Evolutionary conservation across 306 rosid genomes (phyloP).

Genomic region (Rosa rugosa): DNA sequence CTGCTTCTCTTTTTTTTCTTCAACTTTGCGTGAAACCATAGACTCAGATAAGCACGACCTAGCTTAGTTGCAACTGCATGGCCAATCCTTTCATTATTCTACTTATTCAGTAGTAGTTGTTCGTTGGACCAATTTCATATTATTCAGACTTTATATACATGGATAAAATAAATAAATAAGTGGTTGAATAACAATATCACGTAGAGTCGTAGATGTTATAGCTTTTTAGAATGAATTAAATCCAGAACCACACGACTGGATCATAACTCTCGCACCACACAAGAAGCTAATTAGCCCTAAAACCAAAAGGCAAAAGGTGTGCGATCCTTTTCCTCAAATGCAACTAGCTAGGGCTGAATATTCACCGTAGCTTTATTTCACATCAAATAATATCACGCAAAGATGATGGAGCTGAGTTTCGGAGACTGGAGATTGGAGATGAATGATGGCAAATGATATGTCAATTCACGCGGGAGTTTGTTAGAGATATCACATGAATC

Average conservation of each 20-base stretch:
- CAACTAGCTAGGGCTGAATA: neutral
- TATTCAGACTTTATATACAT: neutral
- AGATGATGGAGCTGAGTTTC: neutral
- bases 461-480: constrained; percentile 51
- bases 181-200: neutral
- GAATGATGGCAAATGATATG: neutral
- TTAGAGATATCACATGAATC: constrained; percentile 59
- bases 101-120: neutral
- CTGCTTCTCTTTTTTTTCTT: neutral
- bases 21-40: constrained; percentile 32
- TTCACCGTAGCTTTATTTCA: neutral
- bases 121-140: neutral
- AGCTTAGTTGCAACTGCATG: neutral
- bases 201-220: neutral
- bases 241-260: constrained; percentile 14
- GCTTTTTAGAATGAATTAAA: neutral
- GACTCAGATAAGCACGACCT: neutral
- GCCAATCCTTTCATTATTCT: neutral
- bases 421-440: neutral
- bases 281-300: too few relatives aligned
- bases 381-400: neutral
- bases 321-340: neutral
- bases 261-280: neutral
- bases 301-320: neutral
- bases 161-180: neutral